Base-by-base conservation (phyloP, 208 protist species). In the Phytomonas sp. region DNA sequence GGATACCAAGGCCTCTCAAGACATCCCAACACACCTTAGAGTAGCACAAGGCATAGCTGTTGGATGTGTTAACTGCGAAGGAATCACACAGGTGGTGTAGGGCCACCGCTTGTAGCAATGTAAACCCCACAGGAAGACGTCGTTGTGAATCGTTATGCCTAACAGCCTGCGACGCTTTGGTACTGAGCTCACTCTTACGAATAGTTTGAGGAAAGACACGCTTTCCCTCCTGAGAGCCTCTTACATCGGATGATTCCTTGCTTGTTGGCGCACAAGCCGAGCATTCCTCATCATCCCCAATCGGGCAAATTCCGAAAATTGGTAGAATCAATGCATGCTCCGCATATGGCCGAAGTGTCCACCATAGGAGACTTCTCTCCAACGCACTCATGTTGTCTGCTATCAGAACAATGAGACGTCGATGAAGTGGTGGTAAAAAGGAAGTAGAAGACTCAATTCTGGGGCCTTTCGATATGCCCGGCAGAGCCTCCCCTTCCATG, bases 251-350 rank as follows among this genome's bases (percentile, higher is more conserved):
- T 56, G 46, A 26, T 26, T 2, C 23, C 46, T 26, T 56, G 46
- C 20, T 56, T 26, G 20, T 56, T 26, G 46, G 5, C 2, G 20
- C 46, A 56, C 20, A 26, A 26, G 46, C 20, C 46, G 20, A 56
- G 23, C 4, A 56, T 56, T 56, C 46, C 13, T 56, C 31, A 31
- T 37, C 29, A 23, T 51, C 60, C 36, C 17, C 66, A 17, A 76
- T 51, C 29, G 76, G 62, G 46, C 82, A 79, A 13, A 89, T 72
- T 37, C 68, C 79, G 60, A 93, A 79, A 0, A 93, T 73, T 11
- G 88, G 83, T 40, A 84, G 73, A 71, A 91, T 70, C n/a, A 77
- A 72, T 26, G 76, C 82, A 78, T 93, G 83, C 63, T 90, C 80
- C 51, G 66, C 71, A 69, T 84, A 86, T 7, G 88, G 74, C 26